Conservation (phyloP, 1,284 basidiomycete genomes). For the Wallemia hederae region DNA sequence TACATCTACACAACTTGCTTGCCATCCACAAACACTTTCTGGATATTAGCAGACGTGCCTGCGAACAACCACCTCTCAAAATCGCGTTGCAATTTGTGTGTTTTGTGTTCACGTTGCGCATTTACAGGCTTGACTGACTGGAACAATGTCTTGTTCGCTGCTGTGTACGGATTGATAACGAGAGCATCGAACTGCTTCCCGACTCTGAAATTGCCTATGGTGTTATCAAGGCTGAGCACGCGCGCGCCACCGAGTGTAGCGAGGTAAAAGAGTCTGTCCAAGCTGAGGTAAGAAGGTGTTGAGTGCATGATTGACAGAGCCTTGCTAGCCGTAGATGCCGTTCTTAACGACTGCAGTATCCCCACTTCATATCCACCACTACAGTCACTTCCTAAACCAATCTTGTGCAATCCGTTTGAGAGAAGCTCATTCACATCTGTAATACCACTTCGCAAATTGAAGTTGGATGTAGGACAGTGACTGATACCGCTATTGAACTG, state of each 20-base stretch:
- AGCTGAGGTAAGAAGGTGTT: slow-evolving; percentile 19
- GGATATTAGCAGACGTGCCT: background rate
- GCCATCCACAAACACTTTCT: background rate
- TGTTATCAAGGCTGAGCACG: slow-evolving; percentile 39
- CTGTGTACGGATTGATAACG: slow-evolving; percentile 19
- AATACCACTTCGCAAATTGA: slow-evolving; percentile 59
- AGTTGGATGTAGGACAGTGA: slow-evolving; percentile 81
- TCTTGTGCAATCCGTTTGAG: slow-evolving; percentile 49
- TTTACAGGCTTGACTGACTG: background rate
- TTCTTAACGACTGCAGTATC: slow-evolving; percentile 50
- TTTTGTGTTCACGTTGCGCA: no score
- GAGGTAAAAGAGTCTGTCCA: slow-evolving; percentile 55
- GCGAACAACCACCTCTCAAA: background rate
- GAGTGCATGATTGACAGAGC: slow-evolving; percentile 17
- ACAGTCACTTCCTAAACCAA: slow-evolving; percentile 69
- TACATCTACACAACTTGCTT: background rate
- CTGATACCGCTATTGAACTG: slow-evolving; percentile 41
- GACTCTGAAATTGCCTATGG: slow-evolving; percentile 43
- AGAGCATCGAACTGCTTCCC: slow-evolving; percentile 83
- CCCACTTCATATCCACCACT: slow-evolving; percentile 66
- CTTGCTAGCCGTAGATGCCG: slow-evolving; percentile 58
- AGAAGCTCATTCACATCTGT: slow-evolving; percentile 49
- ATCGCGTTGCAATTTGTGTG: background rate
- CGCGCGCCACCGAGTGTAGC: slow-evolving; percentile 75
- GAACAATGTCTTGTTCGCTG: background rate